These are phyloP conservation scores for Trichaptum fuscoviolaceum DNA, from an alignment of 768 basidiomycete genomes.

Conservation along the genomic window DNA sequence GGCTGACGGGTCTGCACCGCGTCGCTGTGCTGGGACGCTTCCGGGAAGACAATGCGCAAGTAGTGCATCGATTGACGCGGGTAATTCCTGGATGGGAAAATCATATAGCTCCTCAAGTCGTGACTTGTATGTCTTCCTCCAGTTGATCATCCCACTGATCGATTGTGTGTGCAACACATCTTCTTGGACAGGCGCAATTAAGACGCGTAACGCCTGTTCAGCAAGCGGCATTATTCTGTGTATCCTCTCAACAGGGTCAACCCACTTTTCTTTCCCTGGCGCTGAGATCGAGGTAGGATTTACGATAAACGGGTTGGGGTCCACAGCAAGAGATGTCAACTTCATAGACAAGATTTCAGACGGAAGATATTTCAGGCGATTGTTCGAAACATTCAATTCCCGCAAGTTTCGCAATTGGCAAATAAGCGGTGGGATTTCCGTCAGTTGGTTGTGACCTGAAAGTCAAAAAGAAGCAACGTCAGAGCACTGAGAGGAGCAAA, in stretches of 20 bases:
- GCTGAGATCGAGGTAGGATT: conserved; percentile 21
- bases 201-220: conserved; percentile 33
- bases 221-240: conserved; percentile 30
- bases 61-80: conserved; percentile 19
- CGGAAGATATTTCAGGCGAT: conserved; percentile 54
- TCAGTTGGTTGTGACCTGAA: conserved; percentile 53
- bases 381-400: conserved; percentile 58
- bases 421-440: conserved; percentile 59
- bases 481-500: neutral
- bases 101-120: conserved; percentile 22
- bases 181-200: conserved; percentile 25
- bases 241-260: conserved; percentile 31
- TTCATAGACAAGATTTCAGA: conserved; percentile 58
- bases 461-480: conserved; percentile 3
- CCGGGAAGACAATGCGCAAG: conserved; percentile 26
- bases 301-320: conserved; percentile 56
- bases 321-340: conserved; percentile 40
- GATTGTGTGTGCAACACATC: neutral
- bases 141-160: conserved; percentile 1
- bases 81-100: conserved; percentile 24
- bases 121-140: conserved; percentile 3
- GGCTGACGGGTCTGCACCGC: conserved; percentile 9
- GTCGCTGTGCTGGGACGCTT: conserved; percentile 10
- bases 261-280: conserved; percentile 18
- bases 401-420: conserved; percentile 44